phyloP scores from a whole-genome alignment of 2,329 filamentous ascomycete genomes.

The Fusarium begoniae region DNA sequence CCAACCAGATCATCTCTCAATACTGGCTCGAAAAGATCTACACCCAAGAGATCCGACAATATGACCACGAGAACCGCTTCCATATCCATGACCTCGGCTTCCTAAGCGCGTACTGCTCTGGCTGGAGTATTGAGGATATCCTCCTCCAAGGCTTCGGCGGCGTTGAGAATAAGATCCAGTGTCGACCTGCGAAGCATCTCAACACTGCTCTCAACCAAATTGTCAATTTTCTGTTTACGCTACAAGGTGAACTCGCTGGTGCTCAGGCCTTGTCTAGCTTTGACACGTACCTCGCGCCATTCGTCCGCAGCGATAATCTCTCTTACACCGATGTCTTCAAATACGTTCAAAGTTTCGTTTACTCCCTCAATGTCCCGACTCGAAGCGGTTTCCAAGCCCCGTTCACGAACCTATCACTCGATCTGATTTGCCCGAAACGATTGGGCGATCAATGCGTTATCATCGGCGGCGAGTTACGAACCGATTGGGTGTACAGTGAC shows the following conservation, averaged over 20 bases:
- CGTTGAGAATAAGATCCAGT: constrained; percentile 40
- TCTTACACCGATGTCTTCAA: constrained; percentile 38
- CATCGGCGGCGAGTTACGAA: constrained; percentile 25
- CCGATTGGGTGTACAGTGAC: constrained; percentile 32
- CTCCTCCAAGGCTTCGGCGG: constrained; percentile 38
- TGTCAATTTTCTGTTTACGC: constrained; percentile 39
- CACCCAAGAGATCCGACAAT: constrained; percentile 30
- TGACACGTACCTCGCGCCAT: constrained; percentile 37
- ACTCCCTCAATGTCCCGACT: constrained; percentile 40
- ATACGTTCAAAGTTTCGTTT: constrained; percentile 38
- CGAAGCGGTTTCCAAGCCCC: constrained; percentile 39
- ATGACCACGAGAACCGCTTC: constrained; percentile 32
- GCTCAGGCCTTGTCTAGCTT: constrained; percentile 37
- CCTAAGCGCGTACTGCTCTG: constrained; percentile 38
- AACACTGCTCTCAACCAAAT: constrained; percentile 41
- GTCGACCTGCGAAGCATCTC: constrained; percentile 35
- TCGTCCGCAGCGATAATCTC: constrained; percentile 31
- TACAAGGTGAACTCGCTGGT: constrained; percentile 37
- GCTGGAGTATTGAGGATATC: constrained; percentile 39
- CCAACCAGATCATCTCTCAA: constrained; percentile 37
- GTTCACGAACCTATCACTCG: constrained; percentile 38
- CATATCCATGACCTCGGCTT: constrained; percentile 40
- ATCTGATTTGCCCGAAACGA: constrained; percentile 33
- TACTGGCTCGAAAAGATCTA: constrained; percentile 40
- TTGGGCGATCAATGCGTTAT: constrained; percentile 28